Percentiles rank a stretch among this genome's conserved stretches.
Evolutionary conservation across 164 flowering plant genomes (phyloP).

Genomic region (Piper longum): DNA sequence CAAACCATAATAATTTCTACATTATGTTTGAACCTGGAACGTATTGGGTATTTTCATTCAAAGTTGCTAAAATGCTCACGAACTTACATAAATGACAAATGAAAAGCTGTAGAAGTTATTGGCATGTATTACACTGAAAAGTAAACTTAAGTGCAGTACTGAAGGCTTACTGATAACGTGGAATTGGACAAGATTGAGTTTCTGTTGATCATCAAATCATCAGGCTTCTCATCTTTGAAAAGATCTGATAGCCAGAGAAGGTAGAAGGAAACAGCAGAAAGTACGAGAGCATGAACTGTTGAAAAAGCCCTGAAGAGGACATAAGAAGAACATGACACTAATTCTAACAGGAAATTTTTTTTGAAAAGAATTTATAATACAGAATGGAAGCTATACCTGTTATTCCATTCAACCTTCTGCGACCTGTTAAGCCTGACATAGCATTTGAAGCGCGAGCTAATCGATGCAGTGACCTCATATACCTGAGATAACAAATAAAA

Average conservation of each 20-base stretch:
- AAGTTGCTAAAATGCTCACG: neutral
- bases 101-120: neutral
- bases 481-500: constrained; percentile 24
- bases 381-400: constrained; percentile 22
- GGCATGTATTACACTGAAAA: neutral
- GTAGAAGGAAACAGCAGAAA: constrained; percentile 37
- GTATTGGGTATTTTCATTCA: neutral
- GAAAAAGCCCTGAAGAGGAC: constrained; percentile 49
- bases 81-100: neutral
- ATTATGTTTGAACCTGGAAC: no score
- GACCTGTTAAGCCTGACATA: constrained; percentile 26
- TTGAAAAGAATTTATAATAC: no score
- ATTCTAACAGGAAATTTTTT: neutral
- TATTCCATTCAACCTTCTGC: constrained; percentile 52
- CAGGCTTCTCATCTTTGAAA: constrained; percentile 21
- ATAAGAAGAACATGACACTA: neutral
- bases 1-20: neutral
- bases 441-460: constrained; percentile 30
- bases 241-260: constrained; percentile 35
- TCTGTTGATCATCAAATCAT: constrained; percentile 21
- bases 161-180: constrained; percentile 35
- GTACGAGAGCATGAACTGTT: constrained; percentile 51
- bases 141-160: neutral
- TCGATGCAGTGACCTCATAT: constrained; percentile 30
- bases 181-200: constrained; percentile 33